Conservation (phyloP, 495 filamentous ascomycete genomes). For the Pyronema domesticum region DNA sequence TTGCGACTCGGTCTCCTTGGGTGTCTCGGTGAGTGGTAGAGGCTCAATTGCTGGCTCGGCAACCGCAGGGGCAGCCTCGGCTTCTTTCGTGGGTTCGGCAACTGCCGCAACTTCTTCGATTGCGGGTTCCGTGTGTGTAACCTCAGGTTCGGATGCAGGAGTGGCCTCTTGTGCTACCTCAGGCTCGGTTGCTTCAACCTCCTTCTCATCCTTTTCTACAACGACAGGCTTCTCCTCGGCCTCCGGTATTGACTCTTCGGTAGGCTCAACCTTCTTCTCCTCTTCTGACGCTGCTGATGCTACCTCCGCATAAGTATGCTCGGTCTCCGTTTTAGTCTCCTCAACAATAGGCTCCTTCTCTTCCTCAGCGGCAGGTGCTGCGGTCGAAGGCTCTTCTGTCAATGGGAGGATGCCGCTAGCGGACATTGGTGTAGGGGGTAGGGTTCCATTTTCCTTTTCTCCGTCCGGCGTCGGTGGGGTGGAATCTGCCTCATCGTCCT, state of each 20-base stretch:
- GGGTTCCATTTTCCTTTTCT: background rate
- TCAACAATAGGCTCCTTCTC: conserved; percentile 2
- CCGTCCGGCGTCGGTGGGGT: conserved; percentile 6
- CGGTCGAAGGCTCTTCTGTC: background rate
- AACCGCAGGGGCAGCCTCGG: background rate
- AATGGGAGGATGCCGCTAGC: conserved; percentile 2
- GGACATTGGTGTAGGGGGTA: conserved; percentile 3
- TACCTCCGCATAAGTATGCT: background rate
- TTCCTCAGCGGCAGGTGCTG: background rate
- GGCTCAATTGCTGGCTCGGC: background rate
- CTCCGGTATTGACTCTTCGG: background rate
- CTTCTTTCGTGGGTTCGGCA: background rate
- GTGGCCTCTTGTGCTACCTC: background rate
- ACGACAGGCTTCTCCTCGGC: background rate
- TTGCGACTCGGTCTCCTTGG: background rate
- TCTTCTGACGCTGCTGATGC: background rate
- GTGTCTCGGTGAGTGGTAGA: background rate
- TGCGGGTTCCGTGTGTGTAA: background rate
- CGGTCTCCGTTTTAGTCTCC: background rate
- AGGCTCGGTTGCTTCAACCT: background rate
- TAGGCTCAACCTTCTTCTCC: conserved; percentile 1
- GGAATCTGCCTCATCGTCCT: conserved; percentile 7
- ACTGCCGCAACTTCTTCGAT: background rate
- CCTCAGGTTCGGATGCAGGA: background rate
- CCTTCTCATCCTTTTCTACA: background rate